Base-by-base conservation (phyloP, 306 rosid genomes). In the Trifolium repens region DNA sequence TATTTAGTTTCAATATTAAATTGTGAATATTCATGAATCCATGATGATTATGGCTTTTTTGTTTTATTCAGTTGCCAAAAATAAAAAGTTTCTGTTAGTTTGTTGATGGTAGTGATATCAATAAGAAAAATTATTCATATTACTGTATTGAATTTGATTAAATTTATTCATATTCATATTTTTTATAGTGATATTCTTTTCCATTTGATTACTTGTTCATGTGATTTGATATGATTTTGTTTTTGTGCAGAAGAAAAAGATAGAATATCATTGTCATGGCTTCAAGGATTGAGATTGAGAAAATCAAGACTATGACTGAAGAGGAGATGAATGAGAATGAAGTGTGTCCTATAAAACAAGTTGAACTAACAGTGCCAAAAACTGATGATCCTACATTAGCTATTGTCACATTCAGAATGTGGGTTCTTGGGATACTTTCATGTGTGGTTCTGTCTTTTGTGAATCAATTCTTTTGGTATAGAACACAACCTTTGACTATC, bases 381-480 rank as follows among this genome's bases (percentile, higher is more conserved):
- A 91, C 90, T 0, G 97, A 93, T 53, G 98, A 93, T 40, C 88
- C 94, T 6, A 80, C 60, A 40, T 42, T 89, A 75, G 94, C 92
- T 5, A 78, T 81, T 40, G 67, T 84, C 15, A 93, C 98, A 26
- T 93, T 93, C 79, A 83, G 98, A 82, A 91, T 89, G 98, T 93
- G 97, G 98, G 83, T 89, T 76, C 83, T 81, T 75, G 80, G 98
- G 10, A 17, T 93, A 80, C 70, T 78, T 12, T 79, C 97, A 0
- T 93, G 98, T 54, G 80, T 87, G 53, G 2, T 87, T 0, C 81
- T 93, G 35, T 88, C 98, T 34, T 93, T 91, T 78, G 96, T 86
- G 72, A 93, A 91, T 60, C 98, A 93, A 70, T 93, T 93, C 87
- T 91, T 91, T 19, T 93, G 97, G 97, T 93, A 93, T 76, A 85